These are phyloP conservation scores for Sisymbrium irio DNA, from an alignment of 345 rosid genomes.

Conservation along the genomic window DNA sequence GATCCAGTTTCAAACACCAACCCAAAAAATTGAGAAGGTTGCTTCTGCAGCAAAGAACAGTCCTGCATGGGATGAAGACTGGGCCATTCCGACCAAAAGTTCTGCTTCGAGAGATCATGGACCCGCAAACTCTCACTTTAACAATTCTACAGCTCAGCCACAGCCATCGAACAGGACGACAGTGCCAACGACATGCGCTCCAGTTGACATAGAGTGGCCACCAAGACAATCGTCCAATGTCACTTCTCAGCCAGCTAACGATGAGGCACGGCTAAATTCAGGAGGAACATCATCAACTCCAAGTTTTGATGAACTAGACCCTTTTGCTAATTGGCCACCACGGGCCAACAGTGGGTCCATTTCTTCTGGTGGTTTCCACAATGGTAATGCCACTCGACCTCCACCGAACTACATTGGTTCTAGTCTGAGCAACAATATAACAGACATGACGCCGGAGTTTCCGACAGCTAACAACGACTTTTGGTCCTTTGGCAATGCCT, in stretches of 20 bases:
- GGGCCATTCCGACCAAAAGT: slow-evolving; percentile 54
- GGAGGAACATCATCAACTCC: slow-evolving; percentile 45
- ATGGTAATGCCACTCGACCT: slow-evolving; percentile 29
- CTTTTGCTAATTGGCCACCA: slow-evolving; percentile 92
- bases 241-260: slow-evolving; percentile 34
- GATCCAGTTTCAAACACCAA: slow-evolving; percentile 44
- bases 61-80: slow-evolving; percentile 87
- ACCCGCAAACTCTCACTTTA: slow-evolving; percentile 35
- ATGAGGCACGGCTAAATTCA: slow-evolving; percentile 35
- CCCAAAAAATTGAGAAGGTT: slow-evolving; percentile 43
- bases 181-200: slow-evolving; percentile 46
- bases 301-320: slow-evolving; percentile 73
- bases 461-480: slow-evolving; percentile 31
- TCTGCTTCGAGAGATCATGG: slow-evolving; percentile 27
- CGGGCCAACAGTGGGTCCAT: slow-evolving; percentile 37
- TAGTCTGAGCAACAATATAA: slow-evolving; percentile 30
- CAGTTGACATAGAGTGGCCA: slow-evolving; percentile 89
- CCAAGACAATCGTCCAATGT: slow-evolving; percentile 50
- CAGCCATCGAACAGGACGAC: slow-evolving; percentile 45
- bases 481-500: slow-evolving; percentile 53
- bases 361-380: slow-evolving; percentile 10
- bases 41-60: slow-evolving; percentile 47
- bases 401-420: slow-evolving; percentile 41
- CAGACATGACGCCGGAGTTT: slow-evolving; percentile 31
- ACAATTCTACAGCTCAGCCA: slow-evolving; percentile 37